Base-by-base conservation (phyloP, 2,329 filamentous ascomycete species). In the Cladobotryum protrusum region DNA sequence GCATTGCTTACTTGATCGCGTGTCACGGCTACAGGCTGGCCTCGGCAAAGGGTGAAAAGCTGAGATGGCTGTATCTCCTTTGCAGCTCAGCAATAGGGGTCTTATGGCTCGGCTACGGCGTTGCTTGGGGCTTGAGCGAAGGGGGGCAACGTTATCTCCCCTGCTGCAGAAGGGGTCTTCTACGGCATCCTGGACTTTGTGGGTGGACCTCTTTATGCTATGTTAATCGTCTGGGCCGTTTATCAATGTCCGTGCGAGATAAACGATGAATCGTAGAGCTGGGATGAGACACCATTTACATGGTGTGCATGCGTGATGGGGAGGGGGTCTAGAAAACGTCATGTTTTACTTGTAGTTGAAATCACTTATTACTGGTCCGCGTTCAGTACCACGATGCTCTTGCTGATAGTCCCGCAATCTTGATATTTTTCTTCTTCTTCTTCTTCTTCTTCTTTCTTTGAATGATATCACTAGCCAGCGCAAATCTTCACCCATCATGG, bases 161-260 rank as follows among this genome's bases (percentile, higher is more conserved):
- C 81, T 0, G 83, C 87, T 59, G 79, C 78, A 0, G 84, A 87
- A 60, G 81, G 81, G 11, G 67, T 85, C 52, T 86, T 87, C 62
- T 88, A 87, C 60, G 82, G 83, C 39, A 67, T 86, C 3, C 72
- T 88, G 0, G 84, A 87, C 52, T 64, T 86, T 5, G 53, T 85
- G 3, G 76, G 83, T 6, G 87, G 86, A 68, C 80, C 81, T 0
- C 70, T 78, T 8, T 87, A 86, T 55, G 79, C 80, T 14, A 69
- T 72, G 12, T 60, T 85, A 1, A 12, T 24, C 5, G 40, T 14
- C 1, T 42, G 15, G n/a, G 14, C 40, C 17, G 40, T 18, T 42
- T 24, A 17, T 17, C 40, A 20, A 24, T 24, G 40, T 42, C 40
- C 18, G 12, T 19, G 15, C 19, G 40, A 42, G 15, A 42, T 14